Evolutionary conservation across 495 filamentous ascomycete genomes (phyloP).

Genomic region (Aspergillus ostianus): DNA sequence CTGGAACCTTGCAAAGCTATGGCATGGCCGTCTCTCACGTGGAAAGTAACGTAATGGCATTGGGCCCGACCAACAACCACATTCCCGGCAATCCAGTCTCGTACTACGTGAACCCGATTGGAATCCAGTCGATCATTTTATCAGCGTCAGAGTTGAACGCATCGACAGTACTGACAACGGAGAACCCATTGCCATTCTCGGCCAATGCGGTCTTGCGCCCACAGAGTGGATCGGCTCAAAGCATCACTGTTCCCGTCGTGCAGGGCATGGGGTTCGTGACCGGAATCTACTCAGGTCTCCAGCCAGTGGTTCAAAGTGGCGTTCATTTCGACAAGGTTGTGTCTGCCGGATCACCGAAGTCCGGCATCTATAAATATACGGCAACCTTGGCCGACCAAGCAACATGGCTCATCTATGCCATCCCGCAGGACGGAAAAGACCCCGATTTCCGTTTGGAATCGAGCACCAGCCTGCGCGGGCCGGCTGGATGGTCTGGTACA

Average conservation of each 20-base stretch:
- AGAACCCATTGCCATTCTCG: slow-evolving; percentile 66
- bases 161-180: slow-evolving; percentile 59
- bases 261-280: slow-evolving; percentile 92
- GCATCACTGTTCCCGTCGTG: slow-evolving; percentile 75
- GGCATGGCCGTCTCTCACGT: slow-evolving; percentile 75
- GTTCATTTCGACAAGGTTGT: slow-evolving; percentile 71
- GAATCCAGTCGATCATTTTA: slow-evolving; percentile 75
- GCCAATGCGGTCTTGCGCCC: slow-evolving; percentile 66
- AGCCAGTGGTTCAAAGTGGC: slow-evolving; percentile 70
- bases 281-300: slow-evolving; percentile 66
- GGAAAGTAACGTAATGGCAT: slow-evolving; percentile 62
- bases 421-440: slow-evolving; percentile 45
- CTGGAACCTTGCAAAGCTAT: slow-evolving; percentile 64
- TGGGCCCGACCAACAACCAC: slow-evolving; percentile 46
- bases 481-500: slow-evolving; percentile 58
- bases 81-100: slow-evolving; percentile 57
- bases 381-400: slow-evolving; percentile 67
- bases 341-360: slow-evolving; percentile 50
- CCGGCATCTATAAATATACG: slow-evolving; percentile 75
- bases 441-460: slow-evolving; percentile 50
- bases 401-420: slow-evolving; percentile 79
- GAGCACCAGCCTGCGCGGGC: slow-evolving; percentile 48
- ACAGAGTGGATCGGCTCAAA: slow-evolving; percentile 47
- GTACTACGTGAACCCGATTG: slow-evolving; percentile 81
- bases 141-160: slow-evolving; percentile 70